Conservation (phyloP, 2,329 filamentous ascomycete genomes). For the Aspergillus carbonarius region DNA sequence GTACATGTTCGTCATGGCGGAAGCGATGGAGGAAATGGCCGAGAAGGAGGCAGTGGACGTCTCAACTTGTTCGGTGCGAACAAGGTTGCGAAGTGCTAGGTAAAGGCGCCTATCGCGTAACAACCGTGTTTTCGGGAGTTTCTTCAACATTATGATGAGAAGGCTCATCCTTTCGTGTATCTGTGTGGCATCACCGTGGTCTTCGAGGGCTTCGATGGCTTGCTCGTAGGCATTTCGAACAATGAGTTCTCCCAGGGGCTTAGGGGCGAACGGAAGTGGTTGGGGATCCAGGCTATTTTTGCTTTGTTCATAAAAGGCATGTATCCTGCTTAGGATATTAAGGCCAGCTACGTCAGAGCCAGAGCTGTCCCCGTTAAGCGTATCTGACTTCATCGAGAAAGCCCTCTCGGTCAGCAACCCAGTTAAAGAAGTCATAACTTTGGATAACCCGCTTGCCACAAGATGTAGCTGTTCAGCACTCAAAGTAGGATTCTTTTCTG, state of each 20-base stretch:
- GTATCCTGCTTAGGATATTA: slow-evolving; percentile 61
- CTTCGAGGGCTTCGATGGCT: slow-evolving; percentile 33
- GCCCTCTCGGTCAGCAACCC: slow-evolving; percentile 48
- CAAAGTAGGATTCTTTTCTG: slow-evolving; percentile 11
- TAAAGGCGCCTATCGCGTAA: slow-evolving; percentile 37
- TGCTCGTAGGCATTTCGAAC: slow-evolving; percentile 57
- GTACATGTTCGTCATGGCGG: slow-evolving; percentile 48
- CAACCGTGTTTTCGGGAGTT: slow-evolving; percentile 38
- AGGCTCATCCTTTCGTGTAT: slow-evolving; percentile 60
- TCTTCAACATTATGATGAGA: slow-evolving; percentile 52
- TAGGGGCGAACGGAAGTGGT: slow-evolving; percentile 58
- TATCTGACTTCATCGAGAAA: slow-evolving; percentile 51
- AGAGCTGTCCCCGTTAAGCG: slow-evolving; percentile 23
- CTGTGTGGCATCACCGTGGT: slow-evolving; percentile 36
- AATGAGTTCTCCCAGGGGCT: slow-evolving; percentile 61
- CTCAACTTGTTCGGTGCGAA: slow-evolving; percentile 23
- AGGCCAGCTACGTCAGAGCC: slow-evolving; percentile 17
- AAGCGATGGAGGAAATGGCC: slow-evolving; percentile 44
- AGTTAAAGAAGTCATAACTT: slow-evolving; percentile 30
- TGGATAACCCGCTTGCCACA: slow-evolving; percentile 28
- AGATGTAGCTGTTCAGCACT: slow-evolving; percentile 18
- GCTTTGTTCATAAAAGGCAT: slow-evolving; percentile 66
- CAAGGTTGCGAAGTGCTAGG: slow-evolving; percentile 30
- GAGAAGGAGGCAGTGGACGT: slow-evolving; percentile 34
- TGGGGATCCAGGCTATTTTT: slow-evolving; percentile 67